Conservation (phyloP, 176 grass and related monocot genomes). For the Carex kokanica region DNA sequence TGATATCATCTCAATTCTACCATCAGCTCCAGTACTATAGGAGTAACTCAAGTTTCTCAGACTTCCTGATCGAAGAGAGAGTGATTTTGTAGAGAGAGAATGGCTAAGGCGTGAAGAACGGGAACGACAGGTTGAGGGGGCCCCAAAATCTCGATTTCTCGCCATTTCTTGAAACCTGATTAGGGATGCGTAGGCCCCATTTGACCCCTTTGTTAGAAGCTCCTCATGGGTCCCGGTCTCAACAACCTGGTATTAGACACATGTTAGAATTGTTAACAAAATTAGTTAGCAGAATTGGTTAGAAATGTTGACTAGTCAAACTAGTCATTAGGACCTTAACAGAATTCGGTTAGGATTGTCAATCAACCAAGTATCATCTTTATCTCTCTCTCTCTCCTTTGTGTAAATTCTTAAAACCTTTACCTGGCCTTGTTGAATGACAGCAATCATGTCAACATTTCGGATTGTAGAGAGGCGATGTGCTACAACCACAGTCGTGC, state of each 20-base stretch:
- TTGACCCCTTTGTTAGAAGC: conserved; percentile 22
- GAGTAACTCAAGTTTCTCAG: conserved; percentile 90
- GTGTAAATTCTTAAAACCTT: no score
- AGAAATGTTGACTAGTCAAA: no score
- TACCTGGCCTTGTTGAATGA: conserved; percentile 23
- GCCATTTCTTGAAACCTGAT: conserved; percentile 79
- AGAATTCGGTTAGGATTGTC: no score
- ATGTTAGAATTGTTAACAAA: no score
- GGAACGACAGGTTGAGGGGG: conserved; percentile 45
- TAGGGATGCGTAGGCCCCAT: conserved; percentile 75
- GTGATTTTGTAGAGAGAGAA: conserved; percentile 93
- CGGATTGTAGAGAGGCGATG: conserved; percentile 47
- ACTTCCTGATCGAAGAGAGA: conserved; percentile 81
- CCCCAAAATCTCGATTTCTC: conserved; percentile 55
- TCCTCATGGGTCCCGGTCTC: conserved; percentile 32
- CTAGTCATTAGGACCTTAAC: no score
- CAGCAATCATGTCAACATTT: conserved; percentile 40
- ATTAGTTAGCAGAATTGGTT: no score
- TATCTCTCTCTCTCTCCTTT: no score
- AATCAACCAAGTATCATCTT: no score
- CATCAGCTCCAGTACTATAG: conserved; percentile 92
- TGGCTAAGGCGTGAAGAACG: conserved; percentile 78
- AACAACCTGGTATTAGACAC: background rate
- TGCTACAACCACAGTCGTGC: conserved; percentile 52
- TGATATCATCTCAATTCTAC: conserved; percentile 90